Base-by-base conservation (phyloP, 2,329 filamentous ascomycete genomes). In the Apiospora pterosperma region DNA sequence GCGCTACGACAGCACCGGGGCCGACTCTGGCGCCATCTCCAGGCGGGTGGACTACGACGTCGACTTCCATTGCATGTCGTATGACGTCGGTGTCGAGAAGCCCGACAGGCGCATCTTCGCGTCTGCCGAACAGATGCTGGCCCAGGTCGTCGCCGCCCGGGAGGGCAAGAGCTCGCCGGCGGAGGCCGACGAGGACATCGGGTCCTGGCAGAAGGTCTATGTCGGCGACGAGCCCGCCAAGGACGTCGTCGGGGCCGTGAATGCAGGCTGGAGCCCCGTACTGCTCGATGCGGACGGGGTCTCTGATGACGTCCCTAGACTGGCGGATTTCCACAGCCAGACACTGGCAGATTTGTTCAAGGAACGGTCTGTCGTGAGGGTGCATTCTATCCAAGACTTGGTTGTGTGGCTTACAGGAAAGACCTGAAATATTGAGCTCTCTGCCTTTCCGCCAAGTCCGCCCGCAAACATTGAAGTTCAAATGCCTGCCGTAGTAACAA, bases 11-110 rank as follows among this genome's bases (percentile, higher is more conserved):
- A 62, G 39, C 4, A 12, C 10, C 8, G 36, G 28, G 8, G 12
- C 11, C 8, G 59, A 36, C 21, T 12, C 12, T 2, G 58, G 12
- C 16, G 6, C 1, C 6, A 5, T 10, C 12, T 7, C 4, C 5
- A 6, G 38, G 31, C 70, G 34, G 14, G 44, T 62, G 16, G 59
- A 64, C 23, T 72, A 69, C 61, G 77, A 75, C 67, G 76, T 90
- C 52, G 82, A 85, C 69, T 88, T 90, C 66, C 79, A 84, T 7
- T 84, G 85, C 66, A 81, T 89, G 72, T 90, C 87, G 21, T 90
- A 90, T 67, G 86, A 90, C 69, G 83, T 86, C 5, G 88, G 87
- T 0, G 72, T 76, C 28, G 85, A 86, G 68, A 91, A 91, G 72
- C 88, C 88, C 0, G 78, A 87, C 62, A 67, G 65, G 10, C 68